Conservation (phyloP, 2,329 filamentous ascomycete genomes). For the Exophiala bonariae region DNA sequence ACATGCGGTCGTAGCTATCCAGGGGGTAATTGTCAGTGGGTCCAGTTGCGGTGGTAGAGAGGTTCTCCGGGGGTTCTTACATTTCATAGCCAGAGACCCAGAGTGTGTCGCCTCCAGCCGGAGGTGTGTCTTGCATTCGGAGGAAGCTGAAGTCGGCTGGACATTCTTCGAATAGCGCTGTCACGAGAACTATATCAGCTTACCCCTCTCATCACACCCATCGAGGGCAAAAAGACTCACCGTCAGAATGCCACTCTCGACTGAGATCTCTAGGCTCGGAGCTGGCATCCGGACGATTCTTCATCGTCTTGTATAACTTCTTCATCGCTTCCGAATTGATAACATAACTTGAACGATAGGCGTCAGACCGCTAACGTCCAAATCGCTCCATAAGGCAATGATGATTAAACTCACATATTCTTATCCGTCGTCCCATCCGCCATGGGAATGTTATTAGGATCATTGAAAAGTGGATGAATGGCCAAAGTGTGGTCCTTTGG, state of each 20-base stretch:
- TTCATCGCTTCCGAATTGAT: slow-evolving; percentile 60
- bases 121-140: slow-evolving; percentile 19
- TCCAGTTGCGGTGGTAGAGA: background rate
- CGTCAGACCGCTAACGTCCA: slow-evolving; percentile 54
- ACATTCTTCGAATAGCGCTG: slow-evolving; percentile 20
- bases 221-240: slow-evolving; percentile 1
- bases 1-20: slow-evolving; percentile 59
- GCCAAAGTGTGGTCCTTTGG: slow-evolving; percentile 54
- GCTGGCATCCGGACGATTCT: slow-evolving; percentile 16
- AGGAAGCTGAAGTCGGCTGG: slow-evolving; percentile 21
- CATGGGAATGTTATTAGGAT: slow-evolving; percentile 24
- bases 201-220: background rate
- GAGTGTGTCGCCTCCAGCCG: slow-evolving; percentile 59
- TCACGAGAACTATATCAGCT: background rate
- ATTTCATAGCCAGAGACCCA: slow-evolving; percentile 69
- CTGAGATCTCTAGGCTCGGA: slow-evolving; percentile 18
- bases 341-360: slow-evolving; percentile 48
- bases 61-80: slow-evolving; percentile 48
- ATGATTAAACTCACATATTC: slow-evolving; percentile 17
- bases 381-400: slow-evolving; percentile 42
- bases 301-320: slow-evolving; percentile 46
- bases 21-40: slow-evolving; percentile 37
- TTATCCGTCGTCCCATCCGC: slow-evolving; percentile 22
- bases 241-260: slow-evolving; percentile 22
- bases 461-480: slow-evolving; percentile 49